Base-by-base conservation (phyloP, 1,284 basidiomycete genomes). In the Ceratobasidium sp. region DNA sequence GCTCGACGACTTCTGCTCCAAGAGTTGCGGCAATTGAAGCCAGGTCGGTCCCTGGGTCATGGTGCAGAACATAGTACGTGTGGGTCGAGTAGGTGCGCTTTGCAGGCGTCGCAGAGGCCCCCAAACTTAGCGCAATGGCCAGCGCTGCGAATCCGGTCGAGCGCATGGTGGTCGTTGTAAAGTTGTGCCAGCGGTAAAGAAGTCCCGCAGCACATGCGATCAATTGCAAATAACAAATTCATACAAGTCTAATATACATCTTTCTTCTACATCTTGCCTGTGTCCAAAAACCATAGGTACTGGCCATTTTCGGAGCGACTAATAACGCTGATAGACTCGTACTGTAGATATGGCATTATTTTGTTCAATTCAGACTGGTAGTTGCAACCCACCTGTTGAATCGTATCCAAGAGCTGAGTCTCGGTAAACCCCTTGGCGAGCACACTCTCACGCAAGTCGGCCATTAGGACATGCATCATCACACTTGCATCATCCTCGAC, bases 401-500 rank as follows among this genome's bases (percentile, higher is more conserved):
- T 88, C 0, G 92, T 92, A 73, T 93, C 89, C 83, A 90, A 93
- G 34, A 98, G 82, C 78, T 94, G 90, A 5, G 85, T 87, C 78
- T 98, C 96, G 12, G 93, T 97, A 79, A 91, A 96, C 6, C 95
- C 94, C 75, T 88, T 89, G 53, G 88, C 89, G 56, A 96, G 80
- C 12, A 96, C 89, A 32, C 94, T 86, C 56, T 88, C 87, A 52
- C 95, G 86, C 70, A 97, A 86, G 73, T 96, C 93, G 47, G 92
- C 84, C 83, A 98, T 87, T 4, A 86, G 85, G 71, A 82, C 75
- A 72, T 82, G 81, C 40, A 79, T 78, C 70, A 93, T 77, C 74
- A 91, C 88, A 22, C 87, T 86, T 2, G 82, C 81, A 8, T 79
- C 79, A 17, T 82, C 83, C 60, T 84, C 84, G 73, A 87, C 87